These are phyloP conservation scores for Boletus edulis DNA, from an alignment of 768 basidiomycete species.

Conservation along the genomic window DNA sequence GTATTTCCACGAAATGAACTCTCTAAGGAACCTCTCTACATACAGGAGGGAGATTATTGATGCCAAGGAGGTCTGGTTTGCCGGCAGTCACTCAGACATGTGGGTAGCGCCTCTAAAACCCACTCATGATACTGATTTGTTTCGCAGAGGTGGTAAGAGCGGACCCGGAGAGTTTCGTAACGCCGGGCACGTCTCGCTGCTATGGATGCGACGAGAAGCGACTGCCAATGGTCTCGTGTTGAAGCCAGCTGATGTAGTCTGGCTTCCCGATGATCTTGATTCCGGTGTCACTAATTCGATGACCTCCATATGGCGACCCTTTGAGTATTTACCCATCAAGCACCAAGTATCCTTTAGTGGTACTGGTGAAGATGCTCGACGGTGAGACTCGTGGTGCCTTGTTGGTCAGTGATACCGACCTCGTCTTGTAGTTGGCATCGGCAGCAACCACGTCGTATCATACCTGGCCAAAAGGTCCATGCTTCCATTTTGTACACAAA, in stretches of 20 bases:
- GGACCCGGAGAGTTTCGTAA: conserved; percentile 19
- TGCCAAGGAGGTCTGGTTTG: conserved; percentile 67
- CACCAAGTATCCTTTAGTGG: conserved; percentile 23
- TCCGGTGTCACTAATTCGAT: conserved; percentile 21
- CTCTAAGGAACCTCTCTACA: conserved; percentile 4
- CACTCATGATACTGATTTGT: not conserved
- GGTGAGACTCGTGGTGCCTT: conserved; percentile 3
- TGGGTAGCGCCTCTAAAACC: not conserved
- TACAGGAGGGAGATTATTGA: conserved; percentile 2
- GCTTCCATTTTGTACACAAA: conserved; percentile 23
- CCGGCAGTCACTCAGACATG: conserved; percentile 43
- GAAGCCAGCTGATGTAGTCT: conserved; percentile 25
- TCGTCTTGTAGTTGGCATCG: conserved; percentile 3
- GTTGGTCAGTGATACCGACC: not conserved
- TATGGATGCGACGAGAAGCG: conserved; percentile 37
- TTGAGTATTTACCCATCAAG: conserved; percentile 23
- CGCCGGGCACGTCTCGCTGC: conserved; percentile 23
- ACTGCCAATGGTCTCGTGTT: conserved; percentile 23
- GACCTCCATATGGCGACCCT: conserved; percentile 7
- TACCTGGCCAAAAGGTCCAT: conserved; percentile 28
- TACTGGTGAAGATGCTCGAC: conserved; percentile 9
- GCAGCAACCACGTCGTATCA: conserved; percentile 22
- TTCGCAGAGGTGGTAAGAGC: conserved; percentile 20
- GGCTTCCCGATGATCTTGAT: conserved; percentile 27
- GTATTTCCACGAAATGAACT: conserved; percentile 31